Percentiles rank a stretch among this genome's conserved stretches.
These are phyloP conservation scores for Candida parachauliodes DNA, from an alignment of 805 yeast species.

Conservation along the genomic window DNA sequence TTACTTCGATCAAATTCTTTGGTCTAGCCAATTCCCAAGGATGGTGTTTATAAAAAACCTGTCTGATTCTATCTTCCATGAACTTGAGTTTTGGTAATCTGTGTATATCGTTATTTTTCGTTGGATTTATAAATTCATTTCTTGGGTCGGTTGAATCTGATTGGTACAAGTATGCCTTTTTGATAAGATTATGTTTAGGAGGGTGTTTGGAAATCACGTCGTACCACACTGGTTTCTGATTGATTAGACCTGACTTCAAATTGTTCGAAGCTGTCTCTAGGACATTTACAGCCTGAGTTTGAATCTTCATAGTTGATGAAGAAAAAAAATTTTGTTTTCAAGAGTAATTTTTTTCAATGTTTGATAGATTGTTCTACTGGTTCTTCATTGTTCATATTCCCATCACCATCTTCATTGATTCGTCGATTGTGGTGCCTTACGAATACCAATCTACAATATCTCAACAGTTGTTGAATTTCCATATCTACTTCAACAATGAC, in stretches of 20 bases:
- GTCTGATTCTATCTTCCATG: slow-evolving; percentile 78
- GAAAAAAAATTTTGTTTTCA: slow-evolving; percentile 6
- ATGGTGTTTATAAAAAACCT: slow-evolving; percentile 82
- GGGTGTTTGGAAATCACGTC: slow-evolving; percentile 80
- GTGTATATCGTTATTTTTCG: slow-evolving; percentile 35
- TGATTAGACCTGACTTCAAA: slow-evolving; percentile 65
- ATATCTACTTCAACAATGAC: slow-evolving; percentile 65
- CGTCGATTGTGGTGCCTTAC: slow-evolving; percentile 63
- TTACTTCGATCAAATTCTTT: slow-evolving; percentile 72
- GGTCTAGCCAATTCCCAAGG: slow-evolving; percentile 98
- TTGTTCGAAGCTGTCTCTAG: slow-evolving; percentile 79
- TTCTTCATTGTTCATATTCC: slow-evolving; percentile 68
- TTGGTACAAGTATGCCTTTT: slow-evolving; percentile 34
- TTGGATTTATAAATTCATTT: neutral
- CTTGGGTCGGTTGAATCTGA: slow-evolving; percentile 25
- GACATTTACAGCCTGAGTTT: slow-evolving; percentile 64
- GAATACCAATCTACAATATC: slow-evolving; percentile 48
- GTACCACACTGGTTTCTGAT: slow-evolving; percentile 82
- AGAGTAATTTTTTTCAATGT: slow-evolving; percentile 1
- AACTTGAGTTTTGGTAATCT: slow-evolving; percentile 53
- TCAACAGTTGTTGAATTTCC: slow-evolving; percentile 49
- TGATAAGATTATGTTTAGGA: slow-evolving; percentile 63
- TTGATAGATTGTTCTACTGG: slow-evolving; percentile 41
- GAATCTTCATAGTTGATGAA: slow-evolving; percentile 53
- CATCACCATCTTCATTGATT: slow-evolving; percentile 72